A percentile compares a stretch with the other conserved stretches of the same genome.
phyloP scores from a whole-genome alignment of 148 eudicot species.

The Rhododendron simsii region DNA sequence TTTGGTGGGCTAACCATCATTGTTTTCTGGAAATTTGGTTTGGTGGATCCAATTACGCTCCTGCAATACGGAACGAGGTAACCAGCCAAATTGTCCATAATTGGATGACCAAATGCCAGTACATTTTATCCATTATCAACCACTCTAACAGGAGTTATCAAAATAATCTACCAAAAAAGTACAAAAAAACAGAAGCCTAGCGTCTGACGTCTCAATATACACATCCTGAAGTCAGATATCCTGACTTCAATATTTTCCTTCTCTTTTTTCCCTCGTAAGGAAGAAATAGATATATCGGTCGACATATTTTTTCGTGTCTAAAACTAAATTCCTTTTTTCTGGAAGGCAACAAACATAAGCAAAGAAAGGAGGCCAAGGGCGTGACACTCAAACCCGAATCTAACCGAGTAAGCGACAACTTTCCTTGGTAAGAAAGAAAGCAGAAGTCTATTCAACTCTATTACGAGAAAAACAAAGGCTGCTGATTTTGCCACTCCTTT shows the following conservation, averaged over 20 bases:
- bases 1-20: not conserved
- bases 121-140: not conserved
- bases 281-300: not conserved
- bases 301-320: not conserved
- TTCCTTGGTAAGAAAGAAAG: not conserved
- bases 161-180: not conserved
- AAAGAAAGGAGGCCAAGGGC: not conserved
- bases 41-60: not conserved
- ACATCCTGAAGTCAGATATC: not conserved
- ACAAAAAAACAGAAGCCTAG: not conserved
- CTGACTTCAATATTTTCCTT: not conserved
- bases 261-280: not conserved
- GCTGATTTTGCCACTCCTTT: no score
- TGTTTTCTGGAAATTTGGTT: not conserved
- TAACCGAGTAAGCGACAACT: not conserved
- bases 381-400: not conserved
- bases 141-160: not conserved
- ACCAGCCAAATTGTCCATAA: not conserved
- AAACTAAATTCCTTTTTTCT: no score
- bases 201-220: not conserved
- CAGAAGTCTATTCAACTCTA: not conserved
- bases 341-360: not conserved
- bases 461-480: not conserved
- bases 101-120: not conserved
- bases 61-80: not conserved